Percentiles rank a stretch among this genome's conserved stretches.
These are phyloP conservation scores for Aspergillus sp. DNA, from an alignment of 2,329 filamentous ascomycete species.

Conservation along the genomic window DNA sequence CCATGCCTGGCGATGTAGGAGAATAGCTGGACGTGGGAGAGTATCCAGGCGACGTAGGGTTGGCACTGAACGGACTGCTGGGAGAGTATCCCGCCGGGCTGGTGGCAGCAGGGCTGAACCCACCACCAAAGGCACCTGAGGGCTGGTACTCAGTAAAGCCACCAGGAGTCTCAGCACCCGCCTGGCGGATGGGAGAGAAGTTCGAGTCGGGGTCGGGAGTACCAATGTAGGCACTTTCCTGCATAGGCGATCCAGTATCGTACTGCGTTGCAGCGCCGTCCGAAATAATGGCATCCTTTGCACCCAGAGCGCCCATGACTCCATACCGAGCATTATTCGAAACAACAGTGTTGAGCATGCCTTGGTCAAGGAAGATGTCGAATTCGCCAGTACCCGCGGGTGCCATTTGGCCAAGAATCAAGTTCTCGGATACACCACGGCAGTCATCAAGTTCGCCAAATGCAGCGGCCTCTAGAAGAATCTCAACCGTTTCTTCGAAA, in stretches of 20 bases:
- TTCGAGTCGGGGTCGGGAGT: constrained; percentile 62
- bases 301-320: constrained; percentile 74
- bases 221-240: constrained; percentile 61
- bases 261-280: constrained; percentile 93
- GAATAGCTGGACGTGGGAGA: constrained; percentile 66
- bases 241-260: constrained; percentile 67
- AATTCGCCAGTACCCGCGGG: constrained; percentile 97
- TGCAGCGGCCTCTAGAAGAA: constrained; percentile 90
- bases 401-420: constrained; percentile 96
- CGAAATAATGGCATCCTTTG: constrained; percentile 68
- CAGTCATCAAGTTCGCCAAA: constrained; percentile 96
- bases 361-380: constrained; percentile 87
- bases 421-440: constrained; percentile 96
- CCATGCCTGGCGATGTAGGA: constrained; percentile 70
- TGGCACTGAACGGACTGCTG: constrained; percentile 74
- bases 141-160: constrained; percentile 67
- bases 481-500: constrained; percentile 98
- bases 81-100: constrained; percentile 66
- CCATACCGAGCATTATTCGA: constrained; percentile 87
- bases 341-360: constrained; percentile 93
- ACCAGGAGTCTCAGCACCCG: constrained; percentile 60
- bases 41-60: constrained; percentile 68
- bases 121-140: constrained; percentile 60
- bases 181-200: constrained; percentile 74
- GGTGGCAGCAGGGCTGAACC: constrained; percentile 65